Evolutionary conservation across 495 filamentous ascomycete species (phyloP), one percentile per base, ranked within the genome.

Genomic region (Lasiosphaeria miniovina): DNA sequence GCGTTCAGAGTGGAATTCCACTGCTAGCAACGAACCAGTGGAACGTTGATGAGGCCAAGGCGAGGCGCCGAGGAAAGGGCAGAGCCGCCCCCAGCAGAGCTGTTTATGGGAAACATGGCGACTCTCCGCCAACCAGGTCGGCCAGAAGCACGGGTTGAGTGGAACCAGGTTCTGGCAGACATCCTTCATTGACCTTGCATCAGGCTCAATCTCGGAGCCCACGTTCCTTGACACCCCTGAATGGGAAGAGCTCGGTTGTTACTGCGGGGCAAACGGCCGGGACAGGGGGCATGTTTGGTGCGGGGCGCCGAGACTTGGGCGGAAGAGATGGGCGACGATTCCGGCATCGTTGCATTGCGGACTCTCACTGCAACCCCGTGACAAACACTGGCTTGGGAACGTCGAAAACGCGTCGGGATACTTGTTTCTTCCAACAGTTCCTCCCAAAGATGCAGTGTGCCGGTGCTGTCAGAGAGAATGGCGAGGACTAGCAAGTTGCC

Each of bases 201-300:
- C 50, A 36, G 54, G 32, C 45, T 43, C 52, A 63, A 61, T 68
- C 61, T 68, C 69, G 69, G 69, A 71, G 59, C 55, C 61, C 63
- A 61, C 59, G 67, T 70, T 71, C 69, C 69, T 68, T 58, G 55
- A 63, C 66, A 52, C 58, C 65, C 69, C 9, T 54, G 60, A 66
- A 57, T n/a, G 65, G 24, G 69, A 69, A 71, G 57, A 46, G 61
- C 55, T 58, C 61, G 65, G 63, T 60, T 66, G 59, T 66, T 43
- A 35, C 32, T 58, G 65, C 60, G 65, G 69, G 67, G 68, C 55
- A 53, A 15, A 43, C 52, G 52, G 57, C 35, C 41, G 41, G 50
- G 65, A 59, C 61, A 62, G 56, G 62, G 64, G 66, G 55, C 1
- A 14, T 11, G 49, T 50, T 36, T 45, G 48, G 48, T 51, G 60